Evolutionary conservation across 495 filamentous ascomycete species (phyloP), one percentile per base, ranked within the genome.

Genomic region (Cetradonia linearis): DNA sequence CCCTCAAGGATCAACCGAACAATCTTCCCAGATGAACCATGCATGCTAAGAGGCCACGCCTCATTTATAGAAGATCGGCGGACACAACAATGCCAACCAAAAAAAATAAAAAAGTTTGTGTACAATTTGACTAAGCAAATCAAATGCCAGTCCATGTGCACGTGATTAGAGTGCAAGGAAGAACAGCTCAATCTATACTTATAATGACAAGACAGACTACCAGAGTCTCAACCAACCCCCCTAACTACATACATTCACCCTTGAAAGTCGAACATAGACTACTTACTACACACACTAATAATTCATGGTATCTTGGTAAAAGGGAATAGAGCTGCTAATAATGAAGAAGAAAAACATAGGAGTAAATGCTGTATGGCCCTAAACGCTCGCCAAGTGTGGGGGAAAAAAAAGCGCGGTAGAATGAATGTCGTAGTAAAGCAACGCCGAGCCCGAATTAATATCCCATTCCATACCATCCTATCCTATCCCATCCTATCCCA

Each of bases 231-330:
- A 8, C n/a, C n/a, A n/a, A n/a, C n/a, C n/a, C n/a, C n/a, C n/a
- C n/a, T n/a, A n/a, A 46, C 42, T 25, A 46, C 42, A 46, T 20
- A 46, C 20, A 46, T 20, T n/a, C n/a, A n/a, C 33, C 33, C 42
- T 13, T 46, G n/a, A n/a, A 11, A n/a, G 11, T 23, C 4, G 20
- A 25, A 20, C 9, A 46, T 46, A 46, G 42, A n/a, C 13, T 46
- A 46, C n/a, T n/a, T n/a, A n/a, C n/a, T n/a, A 44, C 3, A 33
- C 3, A 37, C 48, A 18, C n/a, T 42, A 60, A 31, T 60, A 60
- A 50, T 60, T 60, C 58, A 53, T 60, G 58, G 58, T 60, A 60
- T 60, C 58, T 52, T 34, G 31, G 38, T 25, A 16, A 31, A 31
- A 47, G 16, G 31, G 30, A n/a, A n/a, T n/a, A n/a, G n/a, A n/a